These are phyloP conservation scores for Pyracantha coccinea DNA, from an alignment of 331 rosid genomes.

Conservation along the genomic window DNA sequence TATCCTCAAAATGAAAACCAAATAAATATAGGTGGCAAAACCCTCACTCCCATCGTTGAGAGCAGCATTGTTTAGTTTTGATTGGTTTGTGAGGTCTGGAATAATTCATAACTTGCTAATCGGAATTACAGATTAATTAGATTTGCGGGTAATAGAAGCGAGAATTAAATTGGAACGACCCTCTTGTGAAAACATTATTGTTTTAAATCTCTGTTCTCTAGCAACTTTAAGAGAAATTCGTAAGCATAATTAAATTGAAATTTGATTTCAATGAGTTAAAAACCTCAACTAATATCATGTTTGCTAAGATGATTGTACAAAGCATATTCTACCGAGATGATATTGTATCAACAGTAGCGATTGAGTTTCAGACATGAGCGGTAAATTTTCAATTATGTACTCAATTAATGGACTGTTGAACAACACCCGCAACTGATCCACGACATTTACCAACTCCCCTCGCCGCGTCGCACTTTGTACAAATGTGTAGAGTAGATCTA, in stretches of 20 bases:
- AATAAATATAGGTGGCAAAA: neutral
- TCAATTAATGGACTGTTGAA: neutral
- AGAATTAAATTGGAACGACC: neutral
- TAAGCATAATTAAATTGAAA: neutral
- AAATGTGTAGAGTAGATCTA: too few species aligned
- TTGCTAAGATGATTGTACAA: neutral
- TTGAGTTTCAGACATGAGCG: neutral
- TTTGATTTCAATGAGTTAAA: neutral
- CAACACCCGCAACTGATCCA: neutral
- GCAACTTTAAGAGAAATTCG: neutral
- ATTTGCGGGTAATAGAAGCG: neutral
- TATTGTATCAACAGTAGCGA: neutral
- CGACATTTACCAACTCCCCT: neutral
- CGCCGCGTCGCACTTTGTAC: neutral
- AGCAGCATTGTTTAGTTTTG: neutral
- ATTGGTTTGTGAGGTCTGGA: neutral
- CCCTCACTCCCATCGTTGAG: neutral
- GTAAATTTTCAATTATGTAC: neutral
- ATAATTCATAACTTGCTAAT: neutral
- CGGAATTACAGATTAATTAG: too few species aligned
- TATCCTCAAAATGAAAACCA: neutral
- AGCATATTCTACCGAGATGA: neutral
- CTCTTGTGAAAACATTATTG: neutral
- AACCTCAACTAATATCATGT: neutral
- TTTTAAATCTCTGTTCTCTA: too few species aligned